Evolutionary conservation across 495 filamentous ascomycete species (phyloP), one percentile per base, ranked within the genome.

Genomic region (Aspergillus heteromorphus): DNA sequence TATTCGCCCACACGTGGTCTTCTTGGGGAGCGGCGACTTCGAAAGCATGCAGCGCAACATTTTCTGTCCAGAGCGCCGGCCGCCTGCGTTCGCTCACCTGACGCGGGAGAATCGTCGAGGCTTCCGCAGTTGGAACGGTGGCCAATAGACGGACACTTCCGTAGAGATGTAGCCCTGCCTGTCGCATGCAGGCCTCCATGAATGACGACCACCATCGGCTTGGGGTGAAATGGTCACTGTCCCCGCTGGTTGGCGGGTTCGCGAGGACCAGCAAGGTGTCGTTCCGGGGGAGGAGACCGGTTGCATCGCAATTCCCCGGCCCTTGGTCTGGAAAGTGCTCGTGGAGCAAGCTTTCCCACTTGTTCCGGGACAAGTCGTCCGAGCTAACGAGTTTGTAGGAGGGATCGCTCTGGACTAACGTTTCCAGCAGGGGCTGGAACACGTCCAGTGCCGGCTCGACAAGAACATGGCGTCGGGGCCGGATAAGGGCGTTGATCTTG

Each of bases 391-490:
- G 59, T 40, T 67, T 66, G 49, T 83, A 89, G 51, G 66, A 75
- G 5, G 83, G 54, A 68, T 77, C 29, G 74, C 78, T 69, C 1
- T 83, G 66, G n/a, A 85, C 73, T 6, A 95, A 73, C 0, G 82
- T 78, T 19, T 81, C 58, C 18, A 95, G 81, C 53, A 83, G 77
- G 0, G 78, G 73, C 8, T 72, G 53, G 65, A 87, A 89, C 7
- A 68, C 23, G 0, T 68, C 52, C 1, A 70, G 54, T 42, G 83
- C 75, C 1, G 84, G 84, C 56, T 95, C 90, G 54, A 96, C 66
- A 47, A 97, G 72, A 27, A 96, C 69, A 75, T 97, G 92, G 0
- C 79, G 83, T 43, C 87, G 82, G 16, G 92, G 92, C 58, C 87
- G 68, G 29, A 97, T 71, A 34, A 76, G 71, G 1, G 90, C 78